Evolutionary conservation across 495 filamentous ascomycete genomes (phyloP), one percentile per base, ranked within the genome.

Genomic region (Opeltia flavorubescens): DNA sequence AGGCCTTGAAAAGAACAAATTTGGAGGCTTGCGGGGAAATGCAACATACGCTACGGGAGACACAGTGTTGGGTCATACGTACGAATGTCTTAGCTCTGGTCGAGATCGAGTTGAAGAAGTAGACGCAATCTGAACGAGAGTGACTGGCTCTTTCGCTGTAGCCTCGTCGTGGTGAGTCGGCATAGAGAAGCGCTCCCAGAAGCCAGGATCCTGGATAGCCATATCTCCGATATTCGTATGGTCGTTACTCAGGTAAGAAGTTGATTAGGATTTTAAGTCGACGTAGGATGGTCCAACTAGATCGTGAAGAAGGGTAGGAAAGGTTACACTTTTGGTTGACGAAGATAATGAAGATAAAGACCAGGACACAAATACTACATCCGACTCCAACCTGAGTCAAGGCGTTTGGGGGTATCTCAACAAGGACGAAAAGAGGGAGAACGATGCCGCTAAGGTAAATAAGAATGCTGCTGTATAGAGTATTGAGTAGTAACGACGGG

Each of bases 131-230:
- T 35, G 18, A 5, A 36, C 47, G 13, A 48, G 23, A 5, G 40
- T 30, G 13, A 62, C 54, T 8, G 44, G 26, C 48, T 64, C 59
- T 49, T 26, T 44, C 1, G 25, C 27, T 15, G 42, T 28, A 33
- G 23, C 2, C 26, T 69, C 67, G 35, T 71, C 62, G 20, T 61
- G 57, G 47, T 79, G 75, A 5, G 78, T 69, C 34, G 77, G 77
- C n/a, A 62, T 55, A 38, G 69, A 73, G 66, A 81, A 80, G 45
- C 76, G 68, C 17, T 66, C 67, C 78, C 77, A 81, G 59, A 82
- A 82, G 33, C 58, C 63, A 13, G 78, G 77, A 52, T 82, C 78
- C 24, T 69, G 66, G 43, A 76, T 67, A 27, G 45, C 34, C 30
- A 49, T 30, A 4, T 55, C 50, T 60, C n/a, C n/a, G n/a, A n/a